Evolutionary conservation across 2,329 filamentous ascomycete genomes (phyloP), one percentile per base, ranked within the genome.

Genomic region (Lasiodiplodia citricola): DNA sequence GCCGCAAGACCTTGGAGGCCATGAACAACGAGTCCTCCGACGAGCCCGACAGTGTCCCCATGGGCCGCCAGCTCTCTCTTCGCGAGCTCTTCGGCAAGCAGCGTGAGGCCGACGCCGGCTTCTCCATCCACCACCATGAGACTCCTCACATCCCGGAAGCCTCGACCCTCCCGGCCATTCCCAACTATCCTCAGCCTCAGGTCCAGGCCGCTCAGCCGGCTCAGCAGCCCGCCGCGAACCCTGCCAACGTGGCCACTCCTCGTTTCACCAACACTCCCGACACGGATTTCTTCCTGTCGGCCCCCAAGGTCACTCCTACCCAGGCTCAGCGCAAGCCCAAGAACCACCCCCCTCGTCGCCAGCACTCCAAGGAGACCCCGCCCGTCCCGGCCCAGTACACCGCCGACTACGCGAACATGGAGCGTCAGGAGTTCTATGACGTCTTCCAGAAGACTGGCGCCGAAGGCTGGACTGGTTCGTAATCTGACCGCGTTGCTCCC

Each of bases 31-130:
- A 67, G 35, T 69, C 69, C 10, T 64, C 67, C n/a, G 74, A 78
- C 51, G 73, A 73, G 38, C 71, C 81, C 8, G 75, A 78, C n/a
- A 80, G 82, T 58, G 80, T 80, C 16, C 77, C 83, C 14, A 87
- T 86, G 83, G 85, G 83, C n/a, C 82, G 84, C 55, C 84, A 85
- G 74, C 77, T 87, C 28, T 85, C 82, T 18, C 75, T 87, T 10
- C 82, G 85, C 67, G 84, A 87, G 71, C 75, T 87, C 2, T 87
- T 88, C 72, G 85, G 85, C 5, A 84, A 87, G 73, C 85, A 87
- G 72, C 81, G 84, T 56, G 81, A 82, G 35, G 81, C 84, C 63
- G 85, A 87, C 71, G 81, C 84, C 66, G 83, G 75, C 13, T 86
- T 83, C 79, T 86, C 82, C 73, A 79, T 86, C 16, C 81, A 82